Percentiles rank a stretch among this genome's conserved stretches.
Conservation (phyloP, 2,329 filamentous ascomycete species). For the Emydomyces testavorans region DNA sequence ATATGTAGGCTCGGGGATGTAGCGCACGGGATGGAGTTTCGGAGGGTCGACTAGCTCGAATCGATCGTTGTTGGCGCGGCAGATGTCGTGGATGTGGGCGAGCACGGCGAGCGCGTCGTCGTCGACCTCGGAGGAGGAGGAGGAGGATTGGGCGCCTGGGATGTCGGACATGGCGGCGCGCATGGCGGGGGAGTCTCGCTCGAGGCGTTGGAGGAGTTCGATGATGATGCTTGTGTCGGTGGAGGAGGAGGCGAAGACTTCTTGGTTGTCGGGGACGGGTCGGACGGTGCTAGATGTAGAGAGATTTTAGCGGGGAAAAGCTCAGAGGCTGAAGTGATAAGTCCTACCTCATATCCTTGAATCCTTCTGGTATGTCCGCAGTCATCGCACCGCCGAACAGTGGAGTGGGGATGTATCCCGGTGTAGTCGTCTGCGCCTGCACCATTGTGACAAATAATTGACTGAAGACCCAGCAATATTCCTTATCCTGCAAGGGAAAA, state of each 20-base stretch:
- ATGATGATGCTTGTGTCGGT: slow-evolving; percentile 81
- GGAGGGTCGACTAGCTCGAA: slow-evolving; percentile 52
- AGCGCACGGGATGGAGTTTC: slow-evolving; percentile 44
- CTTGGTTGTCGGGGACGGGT: slow-evolving; percentile 51
- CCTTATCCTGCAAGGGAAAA: too few species aligned
- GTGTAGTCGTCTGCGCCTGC: neutral
- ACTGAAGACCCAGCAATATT: neutral
- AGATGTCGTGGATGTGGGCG: slow-evolving; percentile 57
- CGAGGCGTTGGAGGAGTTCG: slow-evolving; percentile 75
- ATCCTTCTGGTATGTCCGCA: slow-evolving; percentile 18
- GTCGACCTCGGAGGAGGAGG: too few species aligned
- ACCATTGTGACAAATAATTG: slow-evolving; percentile 4
- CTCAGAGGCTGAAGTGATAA: neutral
- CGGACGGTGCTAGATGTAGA: slow-evolving; percentile 17
- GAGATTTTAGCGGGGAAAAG: neutral
- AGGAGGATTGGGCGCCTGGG: slow-evolving; percentile 20
- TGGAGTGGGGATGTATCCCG: slow-evolving; percentile 9
- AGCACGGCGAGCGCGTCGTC: slow-evolving; percentile 52
- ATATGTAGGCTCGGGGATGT: slow-evolving; percentile 26
- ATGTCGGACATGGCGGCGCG: neutral
- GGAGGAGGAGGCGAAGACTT: slow-evolving; percentile 74
- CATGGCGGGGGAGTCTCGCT: slow-evolving; percentile 14
- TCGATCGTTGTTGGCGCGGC: slow-evolving; percentile 51
- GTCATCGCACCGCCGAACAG: slow-evolving; percentile 22
- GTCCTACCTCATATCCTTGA: slow-evolving; percentile 19